These are phyloP conservation scores for Flaveria bidentis DNA, from an alignment of 129 eudicot genomes.

Conservation along the genomic window DNA sequence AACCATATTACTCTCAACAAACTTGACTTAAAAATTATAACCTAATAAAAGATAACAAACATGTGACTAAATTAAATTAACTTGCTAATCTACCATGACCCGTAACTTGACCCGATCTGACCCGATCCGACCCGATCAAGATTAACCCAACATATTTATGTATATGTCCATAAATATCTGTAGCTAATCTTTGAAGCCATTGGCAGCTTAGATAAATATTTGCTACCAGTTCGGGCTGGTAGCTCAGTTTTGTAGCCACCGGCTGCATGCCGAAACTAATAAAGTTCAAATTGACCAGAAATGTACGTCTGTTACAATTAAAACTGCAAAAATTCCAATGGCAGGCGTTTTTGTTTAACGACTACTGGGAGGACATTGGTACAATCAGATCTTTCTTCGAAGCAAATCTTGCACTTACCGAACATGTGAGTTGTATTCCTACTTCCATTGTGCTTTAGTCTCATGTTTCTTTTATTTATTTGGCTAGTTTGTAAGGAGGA, in stretches of 20 bases:
- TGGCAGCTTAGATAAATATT: too few species aligned
- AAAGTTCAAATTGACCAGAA: neutral
- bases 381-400: conserved; percentile 93
- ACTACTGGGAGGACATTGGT: conserved; percentile 99
- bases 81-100: too few species aligned
- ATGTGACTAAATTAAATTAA: too few species aligned
- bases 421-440: conserved; percentile 64
- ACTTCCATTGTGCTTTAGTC: neutral
- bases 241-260: neutral
- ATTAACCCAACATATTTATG: too few species aligned
- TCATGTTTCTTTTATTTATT: neutral
- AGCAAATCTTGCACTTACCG: conserved; percentile 96
- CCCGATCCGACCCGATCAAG: too few species aligned
- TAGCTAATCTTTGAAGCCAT: too few species aligned
- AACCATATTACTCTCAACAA: too few species aligned
- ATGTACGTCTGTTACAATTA: conserved; percentile 6
- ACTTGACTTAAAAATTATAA: too few species aligned
- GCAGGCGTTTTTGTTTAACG: conserved; percentile 94
- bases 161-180: too few species aligned
- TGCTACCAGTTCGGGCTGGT: too few species aligned
- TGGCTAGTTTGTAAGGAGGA: neutral
- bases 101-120: too few species aligned
- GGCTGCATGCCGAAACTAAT: neutral
- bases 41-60: too few species aligned
- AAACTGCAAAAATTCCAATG: conserved; percentile 8